Base-by-base conservation (phyloP, 257 asterid species). In the Scutellaria galericulata region DNA sequence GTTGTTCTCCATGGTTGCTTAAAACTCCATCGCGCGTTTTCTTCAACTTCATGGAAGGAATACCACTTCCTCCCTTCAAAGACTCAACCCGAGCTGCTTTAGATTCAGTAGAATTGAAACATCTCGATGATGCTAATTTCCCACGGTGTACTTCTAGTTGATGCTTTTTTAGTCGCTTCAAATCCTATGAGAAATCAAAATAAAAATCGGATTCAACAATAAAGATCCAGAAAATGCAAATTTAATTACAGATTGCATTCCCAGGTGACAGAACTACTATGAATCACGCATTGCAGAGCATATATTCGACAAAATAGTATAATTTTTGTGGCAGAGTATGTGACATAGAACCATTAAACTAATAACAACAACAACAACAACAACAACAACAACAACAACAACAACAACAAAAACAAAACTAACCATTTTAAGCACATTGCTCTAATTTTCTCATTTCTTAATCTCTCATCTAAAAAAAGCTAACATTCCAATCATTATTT, bases 111-210 rank as follows among this genome's bases (percentile, higher is more conserved):
- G 44, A 50, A 40, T 37, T 14, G 20, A 18, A 55, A 47, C 22
- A 39, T 10, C 35, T 24, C n/a, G 68, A 71, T 31, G 68, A 48
- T 50, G 63, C 7, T 61, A 13, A 11, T 47, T 57, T 71, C 27
- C 76, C 41, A 20, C 20, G 12, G 12, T 18, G 20, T 63, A 20
- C 54, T 51, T 50, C 77, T 2, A 35, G 46, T 12, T 51, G 52
- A 40, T 62, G 50, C 70, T 68, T 51, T 31, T 62, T 72, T n/a
- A 72, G 37, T 60, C 77, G 71, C 71, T 72, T 72, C 8, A 62
- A 40, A 39, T 46, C 77, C 77, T 72, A 14, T 4, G 18, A 48
- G 6, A 37, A 51, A 18, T 12, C 27, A 22, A 54, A 22, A n/a
- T 55, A 11, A 10, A 14, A 9, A n/a, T 45, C 22, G 7, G 47